Conservation (phyloP, 2,329 filamentous ascomycete species). For the Blastomyces parvus region DNA sequence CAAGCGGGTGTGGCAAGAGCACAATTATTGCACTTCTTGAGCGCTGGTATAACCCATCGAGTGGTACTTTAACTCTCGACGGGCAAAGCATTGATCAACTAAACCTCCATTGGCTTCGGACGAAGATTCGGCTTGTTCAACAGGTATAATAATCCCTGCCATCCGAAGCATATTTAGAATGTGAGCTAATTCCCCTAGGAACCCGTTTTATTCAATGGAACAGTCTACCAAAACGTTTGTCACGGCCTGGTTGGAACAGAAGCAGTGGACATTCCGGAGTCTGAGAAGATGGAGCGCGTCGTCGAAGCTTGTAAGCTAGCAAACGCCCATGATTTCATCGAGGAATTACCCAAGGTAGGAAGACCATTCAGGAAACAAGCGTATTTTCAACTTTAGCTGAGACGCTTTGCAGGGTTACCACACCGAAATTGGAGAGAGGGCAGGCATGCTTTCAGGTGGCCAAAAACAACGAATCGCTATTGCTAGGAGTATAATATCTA, state of each 20-base stretch:
- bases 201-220: conserved; percentile 69
- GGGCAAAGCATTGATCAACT: conserved; percentile 41
- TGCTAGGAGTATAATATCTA: conserved; percentile 69
- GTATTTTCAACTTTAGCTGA: background rate
- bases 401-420: conserved; percentile 52
- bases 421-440: conserved; percentile 78
- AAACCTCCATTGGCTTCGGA: conserved; percentile 35
- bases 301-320: conserved; percentile 67
- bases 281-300: conserved; percentile 57
- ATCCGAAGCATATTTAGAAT: background rate
- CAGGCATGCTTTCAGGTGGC: conserved; percentile 75
- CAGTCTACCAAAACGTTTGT: conserved; percentile 70
- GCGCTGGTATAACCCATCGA: conserved; percentile 49
- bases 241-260: conserved; percentile 71
- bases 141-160: conserved; percentile 11
- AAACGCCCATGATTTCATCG: conserved; percentile 83
- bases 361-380: background rate
- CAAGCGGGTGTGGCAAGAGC: conserved; percentile 51
- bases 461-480: conserved; percentile 90
- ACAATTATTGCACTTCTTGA: conserved; percentile 48
- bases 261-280: conserved; percentile 53
- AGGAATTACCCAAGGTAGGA: conserved; percentile 53
- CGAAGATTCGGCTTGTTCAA: conserved; percentile 46
- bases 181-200: conserved; percentile 49
- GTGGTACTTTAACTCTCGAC: conserved; percentile 42